These are phyloP conservation scores for Ceratobasidium sp. DNA, from an alignment of 1,284 basidiomycete species.

Conservation along the genomic window DNA sequence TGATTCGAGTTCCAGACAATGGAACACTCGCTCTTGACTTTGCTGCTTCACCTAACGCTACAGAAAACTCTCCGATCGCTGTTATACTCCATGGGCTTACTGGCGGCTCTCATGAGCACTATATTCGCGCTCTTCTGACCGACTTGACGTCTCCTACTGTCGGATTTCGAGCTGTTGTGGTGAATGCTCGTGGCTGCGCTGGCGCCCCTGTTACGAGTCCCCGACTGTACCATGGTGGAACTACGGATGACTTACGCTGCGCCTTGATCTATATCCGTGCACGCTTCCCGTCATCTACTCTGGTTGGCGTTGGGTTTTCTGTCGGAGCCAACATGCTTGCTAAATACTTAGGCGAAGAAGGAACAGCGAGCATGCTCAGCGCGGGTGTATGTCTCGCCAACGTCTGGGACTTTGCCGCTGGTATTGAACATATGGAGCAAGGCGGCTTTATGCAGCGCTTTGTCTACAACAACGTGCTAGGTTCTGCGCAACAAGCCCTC, in stretches of 20 bases:
- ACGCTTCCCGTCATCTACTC: constrained; percentile 65
- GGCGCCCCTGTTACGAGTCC: constrained; percentile 41
- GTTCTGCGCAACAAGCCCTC: constrained; percentile 50
- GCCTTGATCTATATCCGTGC: constrained; percentile 57
- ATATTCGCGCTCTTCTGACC: constrained; percentile 55
- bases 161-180: constrained; percentile 41
- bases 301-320: constrained; percentile 92
- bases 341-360: constrained; percentile 89
- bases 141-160: constrained; percentile 32
- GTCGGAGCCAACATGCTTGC: constrained; percentile 94
- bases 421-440: constrained; percentile 45
- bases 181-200: constrained; percentile 35
- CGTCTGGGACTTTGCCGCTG: constrained; percentile 50
- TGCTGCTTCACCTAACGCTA: constrained; percentile 46
- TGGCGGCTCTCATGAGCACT: constrained; percentile 55
- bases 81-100: constrained; percentile 56
- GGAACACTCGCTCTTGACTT: constrained; percentile 49
- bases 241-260: constrained; percentile 59
- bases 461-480: constrained; percentile 55
- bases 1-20: constrained; percentile 55
- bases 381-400: constrained; percentile 56
- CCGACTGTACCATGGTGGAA: constrained; percentile 48
- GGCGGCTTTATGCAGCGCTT: constrained; percentile 50
- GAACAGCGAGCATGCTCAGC: constrained; percentile 55
- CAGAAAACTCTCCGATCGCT: constrained; percentile 53